These are phyloP conservation scores for Brassica balearica DNA, from an alignment of 441 rosid genomes.

Conservation along the genomic window DNA sequence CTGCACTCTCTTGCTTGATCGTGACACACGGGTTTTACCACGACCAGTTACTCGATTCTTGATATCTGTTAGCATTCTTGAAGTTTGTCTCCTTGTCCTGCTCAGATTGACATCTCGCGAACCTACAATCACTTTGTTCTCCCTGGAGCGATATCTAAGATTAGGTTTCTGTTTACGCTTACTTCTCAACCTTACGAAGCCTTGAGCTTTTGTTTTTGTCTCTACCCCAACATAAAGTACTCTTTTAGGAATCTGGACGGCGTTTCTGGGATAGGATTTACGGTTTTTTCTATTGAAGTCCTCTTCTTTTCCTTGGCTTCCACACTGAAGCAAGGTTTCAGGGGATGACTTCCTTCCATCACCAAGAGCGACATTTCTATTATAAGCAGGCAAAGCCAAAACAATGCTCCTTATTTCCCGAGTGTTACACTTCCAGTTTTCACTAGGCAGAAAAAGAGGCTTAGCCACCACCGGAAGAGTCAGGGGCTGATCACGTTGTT, in stretches of 20 bases:
- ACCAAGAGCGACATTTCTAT: conserved; percentile 20
- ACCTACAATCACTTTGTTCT: conserved; percentile 30
- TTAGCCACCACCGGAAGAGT: conserved; percentile 17
- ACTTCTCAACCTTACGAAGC: conserved; percentile 34
- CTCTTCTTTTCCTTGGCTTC: no score
- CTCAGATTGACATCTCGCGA: conserved; percentile 31
- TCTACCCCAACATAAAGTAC: conserved; percentile 1
- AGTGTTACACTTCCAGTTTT: conserved; percentile 30
- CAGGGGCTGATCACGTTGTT: conserved; percentile 23
- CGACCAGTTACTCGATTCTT: conserved; percentile 33
- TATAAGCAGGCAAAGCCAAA: conserved; percentile 39
- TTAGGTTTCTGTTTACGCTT: conserved; percentile 38
- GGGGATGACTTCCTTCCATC: conserved; percentile 50
- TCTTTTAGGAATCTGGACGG: background rate
- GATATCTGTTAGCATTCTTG: conserved; percentile 25
- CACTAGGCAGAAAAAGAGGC: conserved; percentile 23
- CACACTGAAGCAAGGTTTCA: conserved; percentile 44
- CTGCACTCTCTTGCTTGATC: conserved; percentile 63
- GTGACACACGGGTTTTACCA: conserved; percentile 36
- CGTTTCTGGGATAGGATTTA: background rate
- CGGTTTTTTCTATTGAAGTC: background rate
- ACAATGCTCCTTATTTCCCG: conserved; percentile 35
- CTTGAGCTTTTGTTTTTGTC: conserved; percentile 32
- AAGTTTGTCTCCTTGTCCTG: conserved; percentile 38
- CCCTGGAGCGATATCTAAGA: conserved; percentile 16